These are phyloP conservation scores for Hypoxylon rickii DNA, from an alignment of 495 filamentous ascomycete genomes.

Conservation along the genomic window DNA sequence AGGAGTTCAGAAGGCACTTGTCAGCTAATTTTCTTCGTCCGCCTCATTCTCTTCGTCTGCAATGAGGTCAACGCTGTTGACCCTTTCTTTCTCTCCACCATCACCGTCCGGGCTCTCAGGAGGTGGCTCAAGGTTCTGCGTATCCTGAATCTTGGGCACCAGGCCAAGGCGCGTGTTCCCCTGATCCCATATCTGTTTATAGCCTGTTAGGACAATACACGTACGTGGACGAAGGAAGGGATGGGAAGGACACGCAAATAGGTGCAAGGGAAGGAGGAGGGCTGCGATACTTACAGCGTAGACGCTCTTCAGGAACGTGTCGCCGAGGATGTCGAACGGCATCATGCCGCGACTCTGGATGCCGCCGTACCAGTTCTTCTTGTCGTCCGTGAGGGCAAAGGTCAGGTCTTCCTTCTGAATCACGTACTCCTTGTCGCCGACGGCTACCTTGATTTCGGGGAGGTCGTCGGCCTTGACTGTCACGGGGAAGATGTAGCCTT, in stretches of 20 bases:
- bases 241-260: background rate
- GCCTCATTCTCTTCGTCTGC: background rate
- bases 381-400: constrained; percentile 64
- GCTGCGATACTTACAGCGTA: constrained; percentile 63
- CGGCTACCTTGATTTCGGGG: constrained; percentile 69
- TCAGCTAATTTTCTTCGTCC: no score
- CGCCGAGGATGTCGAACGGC: constrained; percentile 74
- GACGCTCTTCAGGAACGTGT: constrained; percentile 74
- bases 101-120: constrained; percentile 22
- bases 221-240: background rate
- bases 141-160: constrained; percentile 64
- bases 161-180: constrained; percentile 72
- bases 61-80: constrained; percentile 21
- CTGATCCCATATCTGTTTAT: constrained; percentile 70
- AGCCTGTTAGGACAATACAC: background rate
- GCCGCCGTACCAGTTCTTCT: constrained; percentile 68
- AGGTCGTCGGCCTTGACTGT: constrained; percentile 59
- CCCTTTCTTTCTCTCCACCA: constrained; percentile 21
- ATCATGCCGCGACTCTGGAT: constrained; percentile 72
- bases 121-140: constrained; percentile 53
- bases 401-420: constrained; percentile 75
- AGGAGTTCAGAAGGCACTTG: no score
- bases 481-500: constrained; percentile 71
- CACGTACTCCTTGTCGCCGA: constrained; percentile 67
- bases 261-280: background rate